Percentiles rank a stretch among this genome's conserved stretches.
Conservation (phyloP, 768 basidiomycete species). For the Kwoniella dejecticola region DNA sequence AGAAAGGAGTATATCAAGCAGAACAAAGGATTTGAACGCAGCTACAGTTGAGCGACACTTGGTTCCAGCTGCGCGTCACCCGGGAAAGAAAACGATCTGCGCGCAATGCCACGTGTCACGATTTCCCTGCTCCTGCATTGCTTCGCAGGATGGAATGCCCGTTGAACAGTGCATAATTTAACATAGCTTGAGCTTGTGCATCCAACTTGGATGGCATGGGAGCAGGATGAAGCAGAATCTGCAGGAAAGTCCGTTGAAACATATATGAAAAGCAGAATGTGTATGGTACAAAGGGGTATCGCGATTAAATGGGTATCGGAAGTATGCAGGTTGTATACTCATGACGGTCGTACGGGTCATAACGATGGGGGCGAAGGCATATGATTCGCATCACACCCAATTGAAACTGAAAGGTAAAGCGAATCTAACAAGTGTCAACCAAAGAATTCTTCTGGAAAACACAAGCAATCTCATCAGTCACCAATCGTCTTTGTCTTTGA, state of each 20-base stretch:
- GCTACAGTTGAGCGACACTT: not conserved
- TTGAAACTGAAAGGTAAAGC: too few relatives aligned
- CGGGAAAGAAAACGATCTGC: not conserved
- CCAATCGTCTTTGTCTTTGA: too few relatives aligned
- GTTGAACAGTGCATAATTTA: too few relatives aligned
- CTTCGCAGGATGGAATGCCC: too few relatives aligned
- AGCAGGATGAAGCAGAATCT: not conserved
- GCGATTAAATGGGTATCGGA: too few relatives aligned
- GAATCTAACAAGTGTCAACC: conserved; percentile 32
- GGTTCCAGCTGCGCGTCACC: not conserved
- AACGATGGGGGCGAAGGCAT: too few relatives aligned
- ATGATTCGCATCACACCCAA: too few relatives aligned
- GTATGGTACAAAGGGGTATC: too few relatives aligned
- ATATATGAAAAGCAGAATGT: not conserved
- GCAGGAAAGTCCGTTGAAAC: not conserved
- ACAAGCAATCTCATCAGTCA: conserved; percentile 4
- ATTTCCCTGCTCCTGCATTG: too few relatives aligned
- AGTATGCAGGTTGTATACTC: too few relatives aligned
- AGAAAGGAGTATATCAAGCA: not conserved
- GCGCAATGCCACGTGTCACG: not conserved
- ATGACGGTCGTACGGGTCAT: too few relatives aligned
- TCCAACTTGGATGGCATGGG: not conserved
- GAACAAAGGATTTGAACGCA: not conserved
- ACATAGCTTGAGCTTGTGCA: not conserved
- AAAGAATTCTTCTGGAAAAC: conserved; percentile 36